phyloP scores from a whole-genome alignment of 2,329 filamentous ascomycete species.

The Herpotrichia juniperi region DNA sequence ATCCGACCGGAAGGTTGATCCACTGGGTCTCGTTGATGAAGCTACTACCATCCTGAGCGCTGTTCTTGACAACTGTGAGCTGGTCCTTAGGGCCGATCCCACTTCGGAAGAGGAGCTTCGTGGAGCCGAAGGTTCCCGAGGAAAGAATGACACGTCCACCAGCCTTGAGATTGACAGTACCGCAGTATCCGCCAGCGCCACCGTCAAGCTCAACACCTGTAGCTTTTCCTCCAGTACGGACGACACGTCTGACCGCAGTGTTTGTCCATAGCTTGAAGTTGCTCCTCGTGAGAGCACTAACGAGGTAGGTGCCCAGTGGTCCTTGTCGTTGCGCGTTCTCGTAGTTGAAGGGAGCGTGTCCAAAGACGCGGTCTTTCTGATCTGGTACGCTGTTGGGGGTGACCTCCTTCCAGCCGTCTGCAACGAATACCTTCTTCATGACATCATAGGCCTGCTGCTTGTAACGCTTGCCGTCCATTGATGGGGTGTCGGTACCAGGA shows the following conservation, averaged over 20 bases:
- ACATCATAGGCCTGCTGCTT: conserved; percentile 70
- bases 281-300: conserved; percentile 61
- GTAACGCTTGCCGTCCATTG: conserved; percentile 69
- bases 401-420: conserved; percentile 68
- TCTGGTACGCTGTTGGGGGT: conserved; percentile 65
- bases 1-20: conserved; percentile 59
- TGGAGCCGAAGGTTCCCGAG: conserved; percentile 71
- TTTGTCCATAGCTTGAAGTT: conserved; percentile 73
- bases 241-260: conserved; percentile 70
- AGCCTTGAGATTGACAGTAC: conserved; percentile 65
- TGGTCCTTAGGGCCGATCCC: conserved; percentile 68
- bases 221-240: conserved; percentile 66
- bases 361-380: conserved; percentile 69
- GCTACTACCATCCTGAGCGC: conserved; percentile 48
- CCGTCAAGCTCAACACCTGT: conserved; percentile 73
- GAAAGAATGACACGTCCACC: conserved; percentile 71
- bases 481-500: conserved; percentile 70
- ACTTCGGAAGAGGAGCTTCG: conserved; percentile 71
- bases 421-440: conserved; percentile 63
- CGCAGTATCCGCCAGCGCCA: conserved; percentile 64
- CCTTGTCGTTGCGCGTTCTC: conserved; percentile 70
- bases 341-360: conserved; percentile 72
- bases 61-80: conserved; percentile 53
- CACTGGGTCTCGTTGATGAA: conserved; percentile 53
- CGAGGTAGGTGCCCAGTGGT: conserved; percentile 74